Percentiles rank a stretch among this genome's conserved stretches.
Conservation (phyloP, 768 basidiomycete genomes). For the Lentinula aciculospora region DNA sequence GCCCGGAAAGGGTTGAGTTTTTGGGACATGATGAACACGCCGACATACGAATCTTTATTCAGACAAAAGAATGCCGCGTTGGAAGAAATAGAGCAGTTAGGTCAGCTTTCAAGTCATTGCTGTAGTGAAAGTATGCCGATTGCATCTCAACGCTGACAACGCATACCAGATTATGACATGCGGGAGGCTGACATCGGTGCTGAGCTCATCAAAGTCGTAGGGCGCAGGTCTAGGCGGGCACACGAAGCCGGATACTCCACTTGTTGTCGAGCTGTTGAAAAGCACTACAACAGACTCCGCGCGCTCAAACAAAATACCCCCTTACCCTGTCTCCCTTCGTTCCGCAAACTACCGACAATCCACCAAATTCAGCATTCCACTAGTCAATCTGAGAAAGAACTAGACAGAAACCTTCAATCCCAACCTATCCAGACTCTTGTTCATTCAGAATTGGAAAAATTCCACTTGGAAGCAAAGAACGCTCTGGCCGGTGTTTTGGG, state of each 20-base stretch:
- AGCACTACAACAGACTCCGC: slow-evolving; percentile 41
- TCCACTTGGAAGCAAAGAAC: slow-evolving; percentile 38
- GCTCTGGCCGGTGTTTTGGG: slow-evolving; percentile 44
- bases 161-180: slow-evolving; percentile 23
- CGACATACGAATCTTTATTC: slow-evolving; percentile 33
- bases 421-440: slow-evolving; percentile 26
- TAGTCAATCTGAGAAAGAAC: slow-evolving; percentile 3
- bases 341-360: slow-evolving; percentile 45
- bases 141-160: neutral
- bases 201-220: slow-evolving; percentile 20
- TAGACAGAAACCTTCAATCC: slow-evolving; percentile 13
- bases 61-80: slow-evolving; percentile 29
- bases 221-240: slow-evolving; percentile 19
- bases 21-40: slow-evolving; percentile 33
- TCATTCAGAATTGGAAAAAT: slow-evolving; percentile 22
- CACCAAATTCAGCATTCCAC: slow-evolving; percentile 24
- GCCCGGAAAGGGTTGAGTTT: slow-evolving; percentile 34
- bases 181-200: slow-evolving; percentile 13
- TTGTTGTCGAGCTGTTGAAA: slow-evolving; percentile 29
- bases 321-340: slow-evolving; percentile 42
- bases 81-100: slow-evolving; percentile 29
- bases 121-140: too few relatives aligned
- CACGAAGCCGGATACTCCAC: slow-evolving; percentile 20
- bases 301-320: slow-evolving; percentile 21
- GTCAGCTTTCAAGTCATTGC: slow-evolving; percentile 23